Conservation (phyloP, 1,284 basidiomycete species). For the Fomitopsis pinicola region DNA sequence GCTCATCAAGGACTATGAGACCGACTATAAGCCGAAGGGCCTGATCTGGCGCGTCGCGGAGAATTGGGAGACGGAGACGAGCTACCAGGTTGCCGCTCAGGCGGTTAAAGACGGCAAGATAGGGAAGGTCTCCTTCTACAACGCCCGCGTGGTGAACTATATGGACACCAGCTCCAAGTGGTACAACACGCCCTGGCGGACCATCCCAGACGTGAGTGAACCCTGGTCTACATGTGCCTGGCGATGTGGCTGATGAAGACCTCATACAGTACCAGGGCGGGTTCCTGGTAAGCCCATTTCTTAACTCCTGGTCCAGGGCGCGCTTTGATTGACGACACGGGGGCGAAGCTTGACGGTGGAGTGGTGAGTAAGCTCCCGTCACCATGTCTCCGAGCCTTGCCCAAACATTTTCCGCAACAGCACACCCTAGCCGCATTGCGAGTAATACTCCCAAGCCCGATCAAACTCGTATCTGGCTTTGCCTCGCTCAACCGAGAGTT, state of each 20-base stretch:
- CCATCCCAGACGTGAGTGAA: slow-evolving; percentile 66
- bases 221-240: background rate
- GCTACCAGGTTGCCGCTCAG: slow-evolving; percentile 46
- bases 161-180: slow-evolving; percentile 64
- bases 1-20: slow-evolving; percentile 66
- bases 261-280: slow-evolving; percentile 72
- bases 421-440: slow-evolving; percentile 64
- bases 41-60: slow-evolving; percentile 85
- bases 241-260: background rate
- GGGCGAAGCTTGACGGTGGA: slow-evolving; percentile 59
- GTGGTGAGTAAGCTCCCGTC: slow-evolving; percentile 44
- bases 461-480: slow-evolving; percentile 57
- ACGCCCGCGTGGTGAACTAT: slow-evolving; percentile 47
- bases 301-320: background rate
- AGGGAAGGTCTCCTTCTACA: slow-evolving; percentile 63
- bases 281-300: slow-evolving; percentile 50
- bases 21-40: slow-evolving; percentile 60
- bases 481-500: slow-evolving; percentile 66
- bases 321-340: slow-evolving; percentile 11
- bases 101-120: slow-evolving; percentile 55
- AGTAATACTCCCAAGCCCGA: slow-evolving; percentile 48
- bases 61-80: slow-evolving; percentile 75
- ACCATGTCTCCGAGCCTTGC: background rate
- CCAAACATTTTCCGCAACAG: slow-evolving; percentile 26
- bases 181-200: slow-evolving; percentile 82